Percentiles rank a stretch among this genome's conserved stretches.
Evolutionary conservation across 2,329 filamentous ascomycete species (phyloP).

Genomic region (Penicillium rolfsii): DNA sequence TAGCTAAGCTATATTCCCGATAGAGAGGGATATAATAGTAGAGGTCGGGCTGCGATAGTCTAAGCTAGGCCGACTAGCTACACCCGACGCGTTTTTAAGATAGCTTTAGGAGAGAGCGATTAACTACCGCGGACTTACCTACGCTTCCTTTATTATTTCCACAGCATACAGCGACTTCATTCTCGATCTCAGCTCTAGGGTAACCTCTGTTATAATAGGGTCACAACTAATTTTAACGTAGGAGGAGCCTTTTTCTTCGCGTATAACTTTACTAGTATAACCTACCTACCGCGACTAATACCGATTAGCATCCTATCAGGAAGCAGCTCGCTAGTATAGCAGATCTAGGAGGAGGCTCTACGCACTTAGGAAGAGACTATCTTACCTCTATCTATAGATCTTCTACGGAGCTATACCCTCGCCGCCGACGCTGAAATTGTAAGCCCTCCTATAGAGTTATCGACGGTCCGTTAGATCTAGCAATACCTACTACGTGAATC

Average conservation of each 20-base stretch:
- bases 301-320: too few relatives aligned
- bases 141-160: neutral
- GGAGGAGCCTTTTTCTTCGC: neutral
- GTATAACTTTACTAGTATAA: neutral
- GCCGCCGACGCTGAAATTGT: too few relatives aligned
- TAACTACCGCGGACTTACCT: neutral
- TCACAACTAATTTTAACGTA: neutral
- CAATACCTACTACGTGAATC: too few relatives aligned
- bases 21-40: neutral
- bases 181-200: neutral
- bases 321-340: neutral
- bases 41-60: neutral
- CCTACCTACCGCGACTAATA: too few relatives aligned
- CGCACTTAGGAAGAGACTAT: too few relatives aligned
- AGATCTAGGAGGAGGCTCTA: neutral
- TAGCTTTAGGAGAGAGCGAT: neutral
- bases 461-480: too few relatives aligned
- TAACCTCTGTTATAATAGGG: neutral
- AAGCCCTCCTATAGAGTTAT: too few relatives aligned
- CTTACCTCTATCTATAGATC: too few relatives aligned
- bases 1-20: too few relatives aligned
- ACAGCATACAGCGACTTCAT: neutral
- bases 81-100: slow-evolving; percentile 2
- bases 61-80: neutral
- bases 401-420: too few relatives aligned